Base-by-base conservation (phyloP, 202 grass and related monocot species). In the Brachypodium distachyon region DNA sequence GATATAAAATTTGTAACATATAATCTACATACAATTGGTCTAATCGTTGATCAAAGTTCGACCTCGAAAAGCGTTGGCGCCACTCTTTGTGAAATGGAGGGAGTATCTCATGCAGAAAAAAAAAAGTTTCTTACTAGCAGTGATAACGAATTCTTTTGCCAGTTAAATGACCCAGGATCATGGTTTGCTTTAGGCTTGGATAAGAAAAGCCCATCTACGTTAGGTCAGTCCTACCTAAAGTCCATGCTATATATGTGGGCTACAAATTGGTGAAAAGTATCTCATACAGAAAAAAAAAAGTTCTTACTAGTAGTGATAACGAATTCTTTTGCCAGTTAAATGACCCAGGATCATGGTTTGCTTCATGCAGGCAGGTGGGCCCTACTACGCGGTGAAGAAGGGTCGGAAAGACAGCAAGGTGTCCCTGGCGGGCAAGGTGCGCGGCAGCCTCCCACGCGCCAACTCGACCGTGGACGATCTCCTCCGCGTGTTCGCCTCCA, bases 351-450 rank as follows among this genome's bases (percentile, higher is more conserved):
- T 17, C 9, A 4, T 28, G 21, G 21, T 61, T n/a, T 7, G 3
- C 19, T 58, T 4, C 31, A 16, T 59, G 74, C 83, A 95, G 96
- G 96, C 81, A 0, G 96, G 96, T 25, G 96, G 96, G 4, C 92
- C 92, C 0, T 83, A 85, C 61, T 99, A 91, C 69, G 31, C 27
- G 0, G 92, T 96, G 38, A 99, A 90, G 82, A 92, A 93, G 27
- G 96, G 96, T 0, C 49, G 96, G 5, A 92, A 95, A 67, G 96
- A 99, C 87, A 90, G 92, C 89, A 94, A 87, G 74, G 96, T 89
- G 16, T 96, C 92, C 0, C 72, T 99, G 37, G 49, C 83, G 0
- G 61, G 32, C 4, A 98, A 95, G 41, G 91, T 92, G 43, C 67
- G 71, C 9, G 60, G 22, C 38, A 93, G 91, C 83, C 87, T 99